phyloP scores from a whole-genome alignment of 2,329 filamentous ascomycete species.

The Fusarium annulatum region DNA sequence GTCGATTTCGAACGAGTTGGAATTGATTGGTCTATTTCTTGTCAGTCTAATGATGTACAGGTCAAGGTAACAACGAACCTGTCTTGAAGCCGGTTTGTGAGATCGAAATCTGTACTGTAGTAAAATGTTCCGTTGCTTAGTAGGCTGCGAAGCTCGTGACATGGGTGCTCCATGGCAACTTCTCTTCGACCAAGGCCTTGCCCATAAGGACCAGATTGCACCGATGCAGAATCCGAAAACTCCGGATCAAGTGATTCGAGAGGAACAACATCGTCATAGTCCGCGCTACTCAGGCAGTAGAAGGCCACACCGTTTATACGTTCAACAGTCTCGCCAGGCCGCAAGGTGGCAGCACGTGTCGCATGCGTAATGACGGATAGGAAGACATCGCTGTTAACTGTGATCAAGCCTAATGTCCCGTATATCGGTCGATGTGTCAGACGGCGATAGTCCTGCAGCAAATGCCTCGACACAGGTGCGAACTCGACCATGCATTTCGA shows the following conservation, averaged over 20 bases:
- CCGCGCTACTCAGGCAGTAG: conserved; percentile 87
- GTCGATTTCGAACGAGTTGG: conserved; percentile 86
- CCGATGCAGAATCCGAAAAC: conserved; percentile 57
- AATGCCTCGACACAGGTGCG: conserved; percentile 68
- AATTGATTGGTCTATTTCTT: conserved; percentile 72
- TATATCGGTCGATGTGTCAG: conserved; percentile 80
- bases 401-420: conserved; percentile 89
- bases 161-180: conserved; percentile 83
- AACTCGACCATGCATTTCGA: conserved; percentile 91
- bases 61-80: conserved; percentile 60
- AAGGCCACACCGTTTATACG: conserved; percentile 90
- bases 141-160: conserved; percentile 89
- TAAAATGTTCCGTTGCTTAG: conserved; percentile 95
- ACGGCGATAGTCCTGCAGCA: conserved; percentile 80
- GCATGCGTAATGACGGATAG: conserved; percentile 88
- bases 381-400: conserved; percentile 86
- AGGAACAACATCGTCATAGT: conserved; percentile 82
- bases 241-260: conserved; percentile 65
- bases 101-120: conserved; percentile 97
- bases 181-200: conserved; percentile 72
- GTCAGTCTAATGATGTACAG: conserved; percentile 15
- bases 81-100: conserved; percentile 93
- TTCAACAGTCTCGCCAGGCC: conserved; percentile 89
- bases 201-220: conserved; percentile 53
- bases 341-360: conserved; percentile 80